phyloP scores from a whole-genome alignment of 352 stramenopile species.

The Hyaloperonospora brassicae region DNA sequence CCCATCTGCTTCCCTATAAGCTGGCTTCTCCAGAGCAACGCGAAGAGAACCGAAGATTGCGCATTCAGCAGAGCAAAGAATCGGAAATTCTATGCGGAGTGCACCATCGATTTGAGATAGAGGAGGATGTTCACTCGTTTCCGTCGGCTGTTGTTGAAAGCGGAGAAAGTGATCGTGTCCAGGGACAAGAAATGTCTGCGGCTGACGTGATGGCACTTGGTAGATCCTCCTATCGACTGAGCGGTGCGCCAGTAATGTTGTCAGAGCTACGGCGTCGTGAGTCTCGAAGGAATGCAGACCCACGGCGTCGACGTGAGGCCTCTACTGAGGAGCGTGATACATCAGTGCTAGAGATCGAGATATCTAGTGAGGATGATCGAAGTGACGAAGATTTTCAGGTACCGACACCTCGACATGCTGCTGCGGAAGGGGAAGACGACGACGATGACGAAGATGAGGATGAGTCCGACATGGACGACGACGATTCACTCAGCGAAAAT shows the following conservation, averaged over 20 bases:
- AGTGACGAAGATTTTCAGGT: slow-evolving; percentile 84
- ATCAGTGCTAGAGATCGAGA: slow-evolving; percentile 74
- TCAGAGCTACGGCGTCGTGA: slow-evolving; percentile 52
- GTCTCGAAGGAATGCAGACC: slow-evolving; percentile 17
- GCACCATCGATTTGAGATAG: slow-evolving; percentile 35
- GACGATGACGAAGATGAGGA: slow-evolving; percentile 54
- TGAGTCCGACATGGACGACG: slow-evolving; percentile 36
- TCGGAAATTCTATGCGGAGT: slow-evolving; percentile 60
- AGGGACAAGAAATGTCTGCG: slow-evolving; percentile 8
- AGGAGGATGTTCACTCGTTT: slow-evolving; percentile 43
- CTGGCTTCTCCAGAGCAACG: slow-evolving; percentile 38
- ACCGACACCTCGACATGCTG: slow-evolving; percentile 36
- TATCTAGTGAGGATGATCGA: slow-evolving; percentile 81
- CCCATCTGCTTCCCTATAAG: slow-evolving; percentile 42
- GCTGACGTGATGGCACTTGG: slow-evolving; percentile 22
- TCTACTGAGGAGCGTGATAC: slow-evolving; percentile 74
- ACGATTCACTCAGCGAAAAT: slow-evolving; percentile 46
- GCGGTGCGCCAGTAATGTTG: slow-evolving; percentile 56
- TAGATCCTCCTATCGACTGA: slow-evolving; percentile 57
- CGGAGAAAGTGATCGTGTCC: slow-evolving; percentile 4
- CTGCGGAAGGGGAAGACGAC: slow-evolving; percentile 45
- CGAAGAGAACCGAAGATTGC: slow-evolving; percentile 50
- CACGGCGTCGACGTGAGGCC: slow-evolving; percentile 24
- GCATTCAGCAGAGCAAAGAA: slow-evolving; percentile 58
- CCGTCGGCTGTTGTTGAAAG: slow-evolving; percentile 35